Evolutionary conservation across 1,284 basidiomycete genomes (phyloP).

Genomic region (Stygiomarasmius scandens): DNA sequence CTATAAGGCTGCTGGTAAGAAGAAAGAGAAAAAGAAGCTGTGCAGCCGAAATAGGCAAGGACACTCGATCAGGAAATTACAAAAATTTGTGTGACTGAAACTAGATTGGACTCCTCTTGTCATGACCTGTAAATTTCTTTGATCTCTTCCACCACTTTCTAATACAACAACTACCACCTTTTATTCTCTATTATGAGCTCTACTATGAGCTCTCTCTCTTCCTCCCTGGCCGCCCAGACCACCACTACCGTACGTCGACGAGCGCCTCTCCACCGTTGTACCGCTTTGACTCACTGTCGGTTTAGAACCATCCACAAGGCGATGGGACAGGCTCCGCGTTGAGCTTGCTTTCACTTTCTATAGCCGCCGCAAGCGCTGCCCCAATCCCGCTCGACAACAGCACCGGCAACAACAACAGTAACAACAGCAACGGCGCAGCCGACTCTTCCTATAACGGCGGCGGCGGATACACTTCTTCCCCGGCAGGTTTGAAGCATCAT

Average conservation of each 20-base stretch:
- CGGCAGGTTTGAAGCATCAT: conserved; percentile 51
- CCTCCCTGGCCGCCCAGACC: no score
- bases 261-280: not conserved
- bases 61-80: not conserved
- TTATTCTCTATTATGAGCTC: conserved; percentile 1
- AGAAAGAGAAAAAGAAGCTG: no score
- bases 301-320: not conserved
- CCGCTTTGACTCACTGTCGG: not conserved
- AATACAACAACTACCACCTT: no score
- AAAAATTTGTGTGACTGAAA: not conserved
- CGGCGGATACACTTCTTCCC: conserved; percentile 19
- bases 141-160: not conserved
- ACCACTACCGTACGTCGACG: no score
- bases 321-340: conserved; percentile 16
- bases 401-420: conserved; percentile 11
- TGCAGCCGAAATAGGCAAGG: no score
- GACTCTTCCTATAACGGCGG: conserved; percentile 12
- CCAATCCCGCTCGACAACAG: conserved; percentile 43
- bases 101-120: not conserved
- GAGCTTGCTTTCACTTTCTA: conserved; percentile 68
- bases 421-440: not conserved
- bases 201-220: not conserved
- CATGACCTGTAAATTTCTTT: not conserved
- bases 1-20: no score
- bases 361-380: conserved; percentile 53